Base-by-base conservation (phyloP, 768 basidiomycete genomes). In the Suillus weaverae region DNA sequence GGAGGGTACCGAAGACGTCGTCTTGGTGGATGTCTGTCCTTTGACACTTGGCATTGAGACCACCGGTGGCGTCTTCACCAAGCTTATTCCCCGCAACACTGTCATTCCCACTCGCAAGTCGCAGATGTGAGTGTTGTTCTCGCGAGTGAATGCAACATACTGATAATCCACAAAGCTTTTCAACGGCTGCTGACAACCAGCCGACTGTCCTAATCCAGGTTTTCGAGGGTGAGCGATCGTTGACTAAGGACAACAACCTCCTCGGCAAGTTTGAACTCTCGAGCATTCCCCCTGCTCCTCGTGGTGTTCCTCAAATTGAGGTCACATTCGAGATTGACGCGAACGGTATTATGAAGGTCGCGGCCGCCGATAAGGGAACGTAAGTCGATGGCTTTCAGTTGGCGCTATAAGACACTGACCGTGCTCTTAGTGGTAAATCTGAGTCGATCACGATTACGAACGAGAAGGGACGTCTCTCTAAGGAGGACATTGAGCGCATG, bases 31-130 rank as follows among this genome's bases (percentile, higher is more conserved):
- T 78, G 94, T 99, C 75, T 91, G 90, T 82, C 95, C 97, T 33
- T 86, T 99, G 46, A 97, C 97, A 36, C 94, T 98, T 76, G 96
- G 97, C 86, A 99, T 99, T 71, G 97, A 98, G 86, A 98, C 96
- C 71, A 97, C 96, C 44, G 95, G 97, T 73, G 95, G 95, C 77
- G 95, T 98, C 71, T 94, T 98, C 85, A 98, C 95, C 70, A 97
- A 97, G 80, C 85, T 99, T 73, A 98, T 99, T 72, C 86, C 94
- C 66, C 91, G 97, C 71, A 98, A 98, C 88, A 98, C 97, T 50
- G 94, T 97, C 74, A 95, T 99, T 76, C 97, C 97, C 65, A 98
- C 96, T 71, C 91, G 92, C 84, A 98, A 99, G 85, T 89, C 88
- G 67, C 95, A 99, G 81, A 97, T 91, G 87, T 89, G 66, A 16